Evolutionary conservation across 2,329 filamentous ascomycete species (phyloP).

Genomic region (Akanthomyces uredinophilus): DNA sequence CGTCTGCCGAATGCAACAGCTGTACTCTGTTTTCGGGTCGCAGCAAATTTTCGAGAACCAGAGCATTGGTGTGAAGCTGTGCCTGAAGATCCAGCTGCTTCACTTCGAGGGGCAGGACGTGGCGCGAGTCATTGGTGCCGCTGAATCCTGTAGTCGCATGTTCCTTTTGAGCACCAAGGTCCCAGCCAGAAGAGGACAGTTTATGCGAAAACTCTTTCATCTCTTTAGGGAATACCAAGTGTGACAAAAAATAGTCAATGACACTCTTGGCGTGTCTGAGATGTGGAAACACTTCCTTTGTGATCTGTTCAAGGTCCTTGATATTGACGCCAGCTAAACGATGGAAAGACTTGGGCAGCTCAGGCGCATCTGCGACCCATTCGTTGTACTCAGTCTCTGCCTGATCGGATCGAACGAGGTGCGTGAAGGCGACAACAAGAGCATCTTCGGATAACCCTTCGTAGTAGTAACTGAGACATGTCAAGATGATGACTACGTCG

Average conservation of each 20-base stretch:
- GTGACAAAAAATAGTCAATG: slow-evolving; percentile 59
- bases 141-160: slow-evolving; percentile 61
- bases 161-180: slow-evolving; percentile 45
- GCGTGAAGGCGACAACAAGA: slow-evolving; percentile 39
- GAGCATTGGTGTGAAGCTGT: slow-evolving; percentile 63
- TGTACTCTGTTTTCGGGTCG: slow-evolving; percentile 44
- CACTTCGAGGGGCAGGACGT: slow-evolving; percentile 52
- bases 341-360: slow-evolving; percentile 32
- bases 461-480: slow-evolving; percentile 53
- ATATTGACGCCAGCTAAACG: slow-evolving; percentile 52
- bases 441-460: slow-evolving; percentile 47
- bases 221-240: slow-evolving; percentile 56
- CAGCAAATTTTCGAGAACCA: slow-evolving; percentile 57
- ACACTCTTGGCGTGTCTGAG: slow-evolving; percentile 47
- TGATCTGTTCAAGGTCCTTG: slow-evolving; percentile 46
- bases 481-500: slow-evolving; percentile 52
- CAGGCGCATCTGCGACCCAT: slow-evolving; percentile 38
- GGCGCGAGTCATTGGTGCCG: slow-evolving; percentile 60
- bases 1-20: not conserved
- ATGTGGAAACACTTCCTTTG: slow-evolving; percentile 44
- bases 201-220: slow-evolving; percentile 60
- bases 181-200: slow-evolving; percentile 63
- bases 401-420: slow-evolving; percentile 39
- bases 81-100: slow-evolving; percentile 15
- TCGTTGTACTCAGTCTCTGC: slow-evolving; percentile 44